Conservation (phyloP, 768 basidiomycete species). For the Calocybe gangraenosa region DNA sequence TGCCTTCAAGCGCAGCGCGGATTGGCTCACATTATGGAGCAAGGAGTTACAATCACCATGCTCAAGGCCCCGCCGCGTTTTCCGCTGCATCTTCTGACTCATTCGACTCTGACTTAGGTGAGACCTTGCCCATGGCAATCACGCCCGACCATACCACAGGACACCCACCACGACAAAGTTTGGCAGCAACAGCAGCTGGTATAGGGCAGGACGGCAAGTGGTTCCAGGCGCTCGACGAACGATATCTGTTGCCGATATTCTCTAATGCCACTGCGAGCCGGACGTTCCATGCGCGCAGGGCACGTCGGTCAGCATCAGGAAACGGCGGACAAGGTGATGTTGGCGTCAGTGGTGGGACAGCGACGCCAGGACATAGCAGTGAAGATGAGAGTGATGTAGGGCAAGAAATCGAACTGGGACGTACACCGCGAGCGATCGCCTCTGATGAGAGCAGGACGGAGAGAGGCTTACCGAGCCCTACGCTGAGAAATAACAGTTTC, state of each 20-base stretch:
- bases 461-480: conserved; percentile 62
- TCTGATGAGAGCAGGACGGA: conserved; percentile 54
- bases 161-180: conserved; percentile 21
- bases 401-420: conserved; percentile 43
- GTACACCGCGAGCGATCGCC: conserved; percentile 14
- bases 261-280: conserved; percentile 88
- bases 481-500: conserved; percentile 37
- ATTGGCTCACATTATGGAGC: conserved; percentile 57
- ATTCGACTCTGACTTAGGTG: conserved; percentile 68
- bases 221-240: conserved; percentile 95
- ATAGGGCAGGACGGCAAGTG: conserved; percentile 79
- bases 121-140: conserved; percentile 74
- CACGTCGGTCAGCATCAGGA: conserved; percentile 42
- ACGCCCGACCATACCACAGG: conserved; percentile 30
- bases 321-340: conserved; percentile 30
- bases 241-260: conserved; percentile 89
- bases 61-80: conserved; percentile 39
- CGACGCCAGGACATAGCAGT: conserved; percentile 31
- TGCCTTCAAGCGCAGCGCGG: conserved; percentile 27
- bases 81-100: conserved; percentile 74
- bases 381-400: conserved; percentile 34
- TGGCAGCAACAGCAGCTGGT: conserved; percentile 15
- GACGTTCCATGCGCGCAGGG: conserved; percentile 77
- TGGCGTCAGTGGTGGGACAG: conserved; percentile 22
- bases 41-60: conserved; percentile 60